phyloP scores from a whole-genome alignment of 306 rosid genomes.

The Vigna mungo region DNA sequence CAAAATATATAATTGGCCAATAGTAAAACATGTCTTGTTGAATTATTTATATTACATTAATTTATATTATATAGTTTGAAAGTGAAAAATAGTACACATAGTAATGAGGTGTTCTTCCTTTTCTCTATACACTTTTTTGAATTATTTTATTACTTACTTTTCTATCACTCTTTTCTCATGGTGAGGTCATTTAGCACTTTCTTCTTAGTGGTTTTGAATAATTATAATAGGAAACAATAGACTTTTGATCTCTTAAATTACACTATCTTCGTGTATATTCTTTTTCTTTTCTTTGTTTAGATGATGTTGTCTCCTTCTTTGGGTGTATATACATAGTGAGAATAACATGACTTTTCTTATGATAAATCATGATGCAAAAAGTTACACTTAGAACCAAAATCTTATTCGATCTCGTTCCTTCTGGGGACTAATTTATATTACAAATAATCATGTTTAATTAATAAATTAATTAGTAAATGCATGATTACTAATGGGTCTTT shows the following conservation, averaged over 20 bases:
- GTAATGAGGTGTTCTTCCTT: slow-evolving; percentile 29
- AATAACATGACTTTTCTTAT: slow-evolving; percentile 43
- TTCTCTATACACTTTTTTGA: not conserved
- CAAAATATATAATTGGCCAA: slow-evolving; percentile 27
- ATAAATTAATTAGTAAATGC: not conserved
- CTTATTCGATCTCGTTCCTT: slow-evolving; percentile 39
- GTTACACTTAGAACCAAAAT: slow-evolving; percentile 13
- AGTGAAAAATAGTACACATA: slow-evolving; percentile 17
- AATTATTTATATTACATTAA: slow-evolving; percentile 21
- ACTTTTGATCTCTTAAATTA: slow-evolving; percentile 39
- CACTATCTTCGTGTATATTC: slow-evolving; percentile 14
- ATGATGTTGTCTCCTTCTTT: slow-evolving; percentile 63
- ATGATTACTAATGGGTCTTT: no score
- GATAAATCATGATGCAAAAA: slow-evolving; percentile 49
- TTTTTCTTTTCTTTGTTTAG: slow-evolving; percentile 26
- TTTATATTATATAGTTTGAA: slow-evolving; percentile 7
- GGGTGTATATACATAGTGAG: slow-evolving; percentile 43
- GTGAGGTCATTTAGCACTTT: slow-evolving; percentile 63
- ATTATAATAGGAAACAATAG: slow-evolving; percentile 30
- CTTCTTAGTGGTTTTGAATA: slow-evolving; percentile 47
- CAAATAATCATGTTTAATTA: slow-evolving; percentile 19
- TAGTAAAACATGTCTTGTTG: slow-evolving; percentile 30
- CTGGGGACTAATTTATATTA: slow-evolving; percentile 8
- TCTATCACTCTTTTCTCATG: slow-evolving; percentile 28
- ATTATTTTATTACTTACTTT: not conserved